These are phyloP conservation scores for Aurantiochytrium sp. DNA, from an alignment of 108 stramenopile genomes.

Conservation along the genomic window DNA sequence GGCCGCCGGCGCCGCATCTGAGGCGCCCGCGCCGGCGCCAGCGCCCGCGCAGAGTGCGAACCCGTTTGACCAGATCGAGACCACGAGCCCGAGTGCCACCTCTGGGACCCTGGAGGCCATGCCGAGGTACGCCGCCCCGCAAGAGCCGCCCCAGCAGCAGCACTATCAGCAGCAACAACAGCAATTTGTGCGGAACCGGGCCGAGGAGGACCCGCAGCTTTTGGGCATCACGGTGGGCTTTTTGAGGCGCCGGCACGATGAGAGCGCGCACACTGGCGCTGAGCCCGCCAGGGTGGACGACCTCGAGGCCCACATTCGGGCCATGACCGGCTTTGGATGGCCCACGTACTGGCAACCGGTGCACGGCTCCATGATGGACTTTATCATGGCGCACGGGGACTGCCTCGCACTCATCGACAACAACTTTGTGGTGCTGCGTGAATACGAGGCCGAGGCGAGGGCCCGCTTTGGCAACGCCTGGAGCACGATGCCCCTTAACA, in stretches of 20 bases:
- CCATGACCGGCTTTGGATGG: slow-evolving; percentile 12
- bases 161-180: not conserved
- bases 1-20: not conserved
- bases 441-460: not conserved
- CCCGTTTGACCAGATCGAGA: slow-evolving; percentile 2
- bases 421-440: not conserved
- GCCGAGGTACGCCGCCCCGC: not conserved
- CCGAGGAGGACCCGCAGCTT: not conserved
- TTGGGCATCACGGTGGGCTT: not conserved
- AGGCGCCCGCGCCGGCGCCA: too few relatives aligned
- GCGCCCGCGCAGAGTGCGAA: not conserved
- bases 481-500: not conserved
- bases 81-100: not conserved
- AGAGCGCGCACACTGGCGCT: not conserved
- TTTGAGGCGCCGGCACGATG: not conserved
- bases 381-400: not conserved
- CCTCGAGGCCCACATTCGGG: not conserved
- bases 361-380: not conserved
- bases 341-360: not conserved
- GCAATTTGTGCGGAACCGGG: not conserved
- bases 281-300: not conserved
- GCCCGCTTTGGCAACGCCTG: not conserved
- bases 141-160: not conserved
- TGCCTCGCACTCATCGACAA: not conserved
- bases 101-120: not conserved